These are phyloP conservation scores for Sodiomyces alkalinus DNA, from an alignment of 2,329 filamentous ascomycete genomes.

Conservation along the genomic window DNA sequence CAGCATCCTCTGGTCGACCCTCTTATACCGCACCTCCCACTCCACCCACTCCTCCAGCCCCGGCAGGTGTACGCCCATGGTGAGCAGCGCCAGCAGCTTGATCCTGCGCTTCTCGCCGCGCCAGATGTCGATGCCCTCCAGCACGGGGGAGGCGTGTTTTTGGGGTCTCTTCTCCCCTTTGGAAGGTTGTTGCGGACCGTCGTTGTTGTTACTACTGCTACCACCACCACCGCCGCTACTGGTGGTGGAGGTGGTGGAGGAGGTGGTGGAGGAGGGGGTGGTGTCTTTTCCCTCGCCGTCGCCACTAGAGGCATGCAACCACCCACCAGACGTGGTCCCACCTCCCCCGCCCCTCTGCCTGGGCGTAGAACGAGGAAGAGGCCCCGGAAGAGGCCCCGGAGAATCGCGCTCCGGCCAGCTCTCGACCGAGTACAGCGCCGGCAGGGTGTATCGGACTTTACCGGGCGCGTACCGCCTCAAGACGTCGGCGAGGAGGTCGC, in stretches of 20 bases:
- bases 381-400: too few species aligned
- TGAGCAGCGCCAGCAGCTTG: slow-evolving; percentile 36
- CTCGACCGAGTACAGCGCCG: slow-evolving; percentile 34
- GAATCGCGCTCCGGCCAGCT: background rate
- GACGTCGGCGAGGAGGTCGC: slow-evolving; percentile 21
- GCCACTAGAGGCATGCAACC: too few species aligned
- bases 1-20: slow-evolving; percentile 27
- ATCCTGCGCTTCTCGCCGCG: slow-evolving; percentile 10
- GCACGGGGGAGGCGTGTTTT: too few species aligned
- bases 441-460: slow-evolving; percentile 39
- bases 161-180: too few species aligned
- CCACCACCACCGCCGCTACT: too few species aligned
- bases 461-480: slow-evolving; percentile 36
- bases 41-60: slow-evolving; percentile 30
- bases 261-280: too few species aligned
- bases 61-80: slow-evolving; percentile 31
- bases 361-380: too few species aligned
- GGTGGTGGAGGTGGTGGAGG: too few species aligned
- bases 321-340: too few species aligned
- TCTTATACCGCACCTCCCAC: slow-evolving; percentile 34
- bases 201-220: too few species aligned
- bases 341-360: too few species aligned
- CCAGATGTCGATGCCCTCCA: background rate
- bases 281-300: slow-evolving; percentile 1
- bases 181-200: background rate